These are phyloP conservation scores for Gracilariopsis chorda DNA, from an alignment of 23 red algal genomes.

Conservation along the genomic window DNA sequence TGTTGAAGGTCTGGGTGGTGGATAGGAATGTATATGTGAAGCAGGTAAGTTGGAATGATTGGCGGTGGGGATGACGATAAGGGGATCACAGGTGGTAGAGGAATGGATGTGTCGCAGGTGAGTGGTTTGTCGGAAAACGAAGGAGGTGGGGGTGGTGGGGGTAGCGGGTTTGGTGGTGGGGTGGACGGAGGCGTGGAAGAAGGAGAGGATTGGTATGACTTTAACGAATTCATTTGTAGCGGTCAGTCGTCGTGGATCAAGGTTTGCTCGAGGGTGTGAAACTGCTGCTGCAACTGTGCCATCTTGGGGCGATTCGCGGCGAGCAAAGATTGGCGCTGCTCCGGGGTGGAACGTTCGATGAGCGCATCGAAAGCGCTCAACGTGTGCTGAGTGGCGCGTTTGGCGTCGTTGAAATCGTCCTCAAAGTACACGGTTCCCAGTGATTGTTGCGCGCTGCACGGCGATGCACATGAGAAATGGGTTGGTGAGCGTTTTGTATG, in stretches of 20 bases:
- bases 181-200: not conserved
- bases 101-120: not conserved
- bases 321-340: conserved; percentile 20
- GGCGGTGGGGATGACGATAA: not conserved
- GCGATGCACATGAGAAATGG: no score
- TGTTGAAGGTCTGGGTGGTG: not conserved
- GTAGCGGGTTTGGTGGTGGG: not conserved
- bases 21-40: conserved; percentile 49
- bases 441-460: conserved; percentile 21
- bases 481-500: no score
- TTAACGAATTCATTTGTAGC: not conserved
- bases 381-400: conserved; percentile 30
- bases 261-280: conserved; percentile 27
- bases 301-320: conserved; percentile 58
- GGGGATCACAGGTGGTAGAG: not conserved
- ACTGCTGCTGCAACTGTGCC: conserved; percentile 45
- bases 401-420: conserved; percentile 63
- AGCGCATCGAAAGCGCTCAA: conserved; percentile 26
- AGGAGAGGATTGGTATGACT: not conserved
- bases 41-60: not conserved
- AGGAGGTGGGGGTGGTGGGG: not conserved
- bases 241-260: conserved; percentile 61
- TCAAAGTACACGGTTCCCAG: conserved; percentile 49
- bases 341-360: not conserved
- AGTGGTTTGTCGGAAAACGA: not conserved